Conservation (phyloP, 2,329 filamentous ascomycete genomes). For the Nemania serpens region DNA sequence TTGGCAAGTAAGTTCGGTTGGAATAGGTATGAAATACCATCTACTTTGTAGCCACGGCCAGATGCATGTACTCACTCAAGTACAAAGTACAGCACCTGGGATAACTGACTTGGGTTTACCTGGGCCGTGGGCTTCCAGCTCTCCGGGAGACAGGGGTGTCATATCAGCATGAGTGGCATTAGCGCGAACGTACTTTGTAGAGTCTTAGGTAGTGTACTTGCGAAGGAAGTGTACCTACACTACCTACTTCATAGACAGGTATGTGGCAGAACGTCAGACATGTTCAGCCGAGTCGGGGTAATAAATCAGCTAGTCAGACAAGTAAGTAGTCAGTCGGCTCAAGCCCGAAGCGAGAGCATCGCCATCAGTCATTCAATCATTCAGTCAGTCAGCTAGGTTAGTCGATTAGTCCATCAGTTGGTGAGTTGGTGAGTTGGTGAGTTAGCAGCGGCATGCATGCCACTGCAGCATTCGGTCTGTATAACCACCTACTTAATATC, state of each 20-base stretch:
- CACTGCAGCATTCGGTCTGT: too few relatives aligned
- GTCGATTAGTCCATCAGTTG: neutral
- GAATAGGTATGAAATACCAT: too few relatives aligned
- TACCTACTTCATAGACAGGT: neutral
- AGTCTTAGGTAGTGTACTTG: too few relatives aligned
- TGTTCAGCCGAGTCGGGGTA: neutral
- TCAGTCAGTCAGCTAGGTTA: neutral
- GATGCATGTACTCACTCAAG: too few relatives aligned
- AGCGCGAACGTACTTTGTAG: too few relatives aligned
- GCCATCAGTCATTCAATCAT: neutral
- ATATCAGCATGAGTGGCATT: neutral
- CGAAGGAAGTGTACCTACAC: too few relatives aligned
- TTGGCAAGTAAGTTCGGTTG: too few relatives aligned
- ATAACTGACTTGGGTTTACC: too few relatives aligned
- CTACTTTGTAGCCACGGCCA: too few relatives aligned
- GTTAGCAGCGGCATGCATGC: neutral
- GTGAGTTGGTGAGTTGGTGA: neutral
- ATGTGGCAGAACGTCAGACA: neutral
- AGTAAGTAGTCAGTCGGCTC: neutral
- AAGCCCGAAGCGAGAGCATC: neutral
- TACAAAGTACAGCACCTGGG: too few relatives aligned
- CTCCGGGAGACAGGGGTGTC: slow-evolving; percentile 13
- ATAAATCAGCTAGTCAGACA: neutral
- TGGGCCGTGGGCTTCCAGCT: slow-evolving; percentile 13
- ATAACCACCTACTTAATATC: neutral